These are phyloP conservation scores for Colletotrichum sp. DNA, from an alignment of 2,329 filamentous ascomycete genomes.

Conservation along the genomic window DNA sequence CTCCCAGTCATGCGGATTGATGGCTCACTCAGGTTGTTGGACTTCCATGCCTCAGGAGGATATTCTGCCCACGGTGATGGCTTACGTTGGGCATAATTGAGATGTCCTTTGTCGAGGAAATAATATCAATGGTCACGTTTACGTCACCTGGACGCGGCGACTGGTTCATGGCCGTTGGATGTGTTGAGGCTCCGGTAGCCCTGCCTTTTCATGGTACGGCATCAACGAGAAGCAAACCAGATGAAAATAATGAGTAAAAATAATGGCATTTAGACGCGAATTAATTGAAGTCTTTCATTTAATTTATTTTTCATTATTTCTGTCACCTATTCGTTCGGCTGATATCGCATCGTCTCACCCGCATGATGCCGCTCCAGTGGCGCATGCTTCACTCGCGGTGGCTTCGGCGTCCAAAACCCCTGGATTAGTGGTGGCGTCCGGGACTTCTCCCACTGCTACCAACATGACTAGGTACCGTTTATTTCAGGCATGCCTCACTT, in stretches of 20 bases:
- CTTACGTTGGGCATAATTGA: neutral
- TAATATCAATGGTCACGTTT: neutral
- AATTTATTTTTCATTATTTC: neutral
- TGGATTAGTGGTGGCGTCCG: neutral
- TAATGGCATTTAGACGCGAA: rapidly evolving
- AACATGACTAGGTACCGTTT: neutral
- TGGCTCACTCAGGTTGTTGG: neutral
- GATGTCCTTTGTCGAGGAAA: neutral
- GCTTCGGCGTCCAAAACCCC: neutral
- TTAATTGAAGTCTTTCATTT: neutral
- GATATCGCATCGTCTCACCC: neutral
- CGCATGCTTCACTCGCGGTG: neutral
- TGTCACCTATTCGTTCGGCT: neutral
- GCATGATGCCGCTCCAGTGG: neutral
- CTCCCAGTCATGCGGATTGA: neutral
- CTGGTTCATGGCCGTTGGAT: neutral
- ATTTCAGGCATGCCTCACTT: rapidly evolving
- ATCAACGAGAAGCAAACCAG: neutral
- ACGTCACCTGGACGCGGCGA: neutral
- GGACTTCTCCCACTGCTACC: neutral
- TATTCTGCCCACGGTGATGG: neutral
- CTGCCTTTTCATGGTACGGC: neutral
- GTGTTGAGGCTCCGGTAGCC: neutral
- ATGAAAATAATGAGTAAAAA: neutral
- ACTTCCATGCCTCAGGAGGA: neutral